These are phyloP conservation scores for Stagonosporopsis tanaceti DNA, from an alignment of 2,329 filamentous ascomycete species.

Conservation along the genomic window DNA sequence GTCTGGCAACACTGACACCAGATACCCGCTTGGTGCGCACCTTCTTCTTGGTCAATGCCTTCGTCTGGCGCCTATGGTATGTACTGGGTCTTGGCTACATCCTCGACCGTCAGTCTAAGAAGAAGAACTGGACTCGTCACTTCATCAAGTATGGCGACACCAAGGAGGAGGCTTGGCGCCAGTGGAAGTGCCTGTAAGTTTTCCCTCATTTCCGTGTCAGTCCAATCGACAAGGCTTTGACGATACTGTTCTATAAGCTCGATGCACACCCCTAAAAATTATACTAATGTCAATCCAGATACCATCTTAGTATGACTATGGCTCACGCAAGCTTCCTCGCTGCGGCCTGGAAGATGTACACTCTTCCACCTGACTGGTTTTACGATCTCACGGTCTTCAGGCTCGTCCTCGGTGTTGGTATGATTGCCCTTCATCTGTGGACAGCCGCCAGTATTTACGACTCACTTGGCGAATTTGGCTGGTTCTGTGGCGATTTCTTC, in stretches of 20 bases:
- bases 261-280: background rate
- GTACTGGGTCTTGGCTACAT: slow-evolving; percentile 86
- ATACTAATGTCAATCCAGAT: slow-evolving; percentile 48
- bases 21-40: slow-evolving; percentile 77
- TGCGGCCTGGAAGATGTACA: slow-evolving; percentile 96
- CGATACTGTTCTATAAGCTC: background rate
- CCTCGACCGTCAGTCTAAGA: slow-evolving; percentile 83
- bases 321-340: slow-evolving; percentile 89
- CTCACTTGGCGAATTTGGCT: slow-evolving; percentile 94
- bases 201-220: too few relatives aligned
- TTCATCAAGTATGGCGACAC: slow-evolving; percentile 97
- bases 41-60: slow-evolving; percentile 81
- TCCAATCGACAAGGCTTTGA: too few relatives aligned
- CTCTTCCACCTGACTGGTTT: slow-evolving; percentile 82
- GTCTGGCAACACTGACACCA: slow-evolving; percentile 78
- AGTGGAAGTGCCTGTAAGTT: slow-evolving; percentile 83
- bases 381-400: slow-evolving; percentile 86
- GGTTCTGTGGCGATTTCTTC: slow-evolving; percentile 99
- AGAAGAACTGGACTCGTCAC: slow-evolving; percentile 95
- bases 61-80: slow-evolving; percentile 90
- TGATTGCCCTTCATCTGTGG: slow-evolving; percentile 91
- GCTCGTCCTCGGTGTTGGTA: slow-evolving; percentile 81
- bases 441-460: slow-evolving; percentile 93
- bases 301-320: slow-evolving; percentile 90
- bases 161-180: slow-evolving; percentile 89